Base-by-base conservation (phyloP, 805 yeast species). In the Metschnikowia matae region DNA sequence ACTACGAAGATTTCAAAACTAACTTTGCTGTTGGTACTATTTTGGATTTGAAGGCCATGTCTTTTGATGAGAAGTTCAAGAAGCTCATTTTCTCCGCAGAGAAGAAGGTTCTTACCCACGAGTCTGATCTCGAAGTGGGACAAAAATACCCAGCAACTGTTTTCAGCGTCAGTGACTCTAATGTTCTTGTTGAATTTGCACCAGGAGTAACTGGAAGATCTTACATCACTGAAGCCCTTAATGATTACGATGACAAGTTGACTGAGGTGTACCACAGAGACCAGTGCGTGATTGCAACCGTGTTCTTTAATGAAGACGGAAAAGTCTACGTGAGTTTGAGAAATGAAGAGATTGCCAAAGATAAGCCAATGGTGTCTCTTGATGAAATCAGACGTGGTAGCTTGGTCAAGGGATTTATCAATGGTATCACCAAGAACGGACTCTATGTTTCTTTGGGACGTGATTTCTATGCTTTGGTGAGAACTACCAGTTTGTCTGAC, bases 401-500 rank as follows among this genome's bases (percentile, higher is more conserved):
- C 51, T 75, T 89, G 60, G 83, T 91, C 40, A 79, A 83, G 56
- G 98, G 96, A n/a, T 85, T 84, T 56, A 80, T 92, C 48, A 85
- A 83, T 62, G 82, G 82, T 53, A 78, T 90, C 44, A 80, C 87
- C 13, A 84, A 85, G 57, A 79, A 82, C 50, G 96, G 96, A 64
- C 67, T 92, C 23, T 89, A 85, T 63, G 85, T 92, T 45, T 77
- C 87, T 18, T 70, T 92, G 56, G 89, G 94, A 39, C 78, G 87
- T 54, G 71, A 76, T 1, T 73, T 87, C 23, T 81, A 80, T 58
- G 97, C 91, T 1, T 82, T 92, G 61, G 94, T 89, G 26, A 84
- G 89, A 61, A 83, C 89, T 45, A 68, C 85, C 40, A 91, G 91
- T 63, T 72, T 92, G 29, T 87, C 95, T 10, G 98, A 92, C 60